These are phyloP conservation scores for Fonsecaea multimorphosa DNA, from an alignment of 2,329 filamentous ascomycete species.

Conservation along the genomic window DNA sequence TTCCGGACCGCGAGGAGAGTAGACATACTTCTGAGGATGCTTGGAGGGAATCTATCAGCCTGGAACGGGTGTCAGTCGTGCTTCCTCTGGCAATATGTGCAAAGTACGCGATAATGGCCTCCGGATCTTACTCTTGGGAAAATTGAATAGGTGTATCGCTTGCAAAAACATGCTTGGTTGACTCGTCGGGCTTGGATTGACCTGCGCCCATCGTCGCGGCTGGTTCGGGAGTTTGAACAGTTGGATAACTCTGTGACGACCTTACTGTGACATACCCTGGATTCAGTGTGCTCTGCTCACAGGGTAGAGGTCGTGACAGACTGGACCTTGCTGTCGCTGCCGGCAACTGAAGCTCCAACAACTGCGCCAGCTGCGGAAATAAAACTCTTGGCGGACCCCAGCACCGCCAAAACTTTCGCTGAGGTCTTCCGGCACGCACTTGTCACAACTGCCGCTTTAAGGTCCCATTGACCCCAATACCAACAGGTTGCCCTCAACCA, in stretches of 20 bases:
- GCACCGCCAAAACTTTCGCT: background rate
- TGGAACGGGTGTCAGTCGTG: slow-evolving; percentile 21
- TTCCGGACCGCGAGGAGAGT: background rate
- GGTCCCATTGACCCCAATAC: background rate
- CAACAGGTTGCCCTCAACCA: background rate
- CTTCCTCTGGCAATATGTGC: slow-evolving; percentile 51
- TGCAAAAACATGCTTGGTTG: slow-evolving; percentile 66
- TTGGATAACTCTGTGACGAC: background rate
- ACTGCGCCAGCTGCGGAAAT: slow-evolving; percentile 12
- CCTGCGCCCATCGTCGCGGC: slow-evolving; percentile 63
- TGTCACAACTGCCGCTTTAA: slow-evolving; percentile 3
- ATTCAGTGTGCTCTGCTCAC: background rate
- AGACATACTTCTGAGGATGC: slow-evolving; percentile 78
- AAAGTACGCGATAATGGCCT: background rate
- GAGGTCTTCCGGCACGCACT: background rate
- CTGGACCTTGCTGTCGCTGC: slow-evolving; percentile 6
- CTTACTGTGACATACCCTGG: slow-evolving; percentile 12
- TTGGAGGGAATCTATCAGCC: slow-evolving; percentile 79
- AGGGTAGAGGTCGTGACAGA: slow-evolving; percentile 13
- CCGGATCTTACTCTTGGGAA: slow-evolving; percentile 44
- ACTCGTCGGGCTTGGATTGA: slow-evolving; percentile 64
- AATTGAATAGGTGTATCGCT: slow-evolving; percentile 55
- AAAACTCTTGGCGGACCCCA: background rate
- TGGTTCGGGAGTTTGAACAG: background rate
- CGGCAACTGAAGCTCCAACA: background rate